Evolutionary conservation across 208 protist genomes (phyloP).

Genomic region (Perkinsela sp.): DNA sequence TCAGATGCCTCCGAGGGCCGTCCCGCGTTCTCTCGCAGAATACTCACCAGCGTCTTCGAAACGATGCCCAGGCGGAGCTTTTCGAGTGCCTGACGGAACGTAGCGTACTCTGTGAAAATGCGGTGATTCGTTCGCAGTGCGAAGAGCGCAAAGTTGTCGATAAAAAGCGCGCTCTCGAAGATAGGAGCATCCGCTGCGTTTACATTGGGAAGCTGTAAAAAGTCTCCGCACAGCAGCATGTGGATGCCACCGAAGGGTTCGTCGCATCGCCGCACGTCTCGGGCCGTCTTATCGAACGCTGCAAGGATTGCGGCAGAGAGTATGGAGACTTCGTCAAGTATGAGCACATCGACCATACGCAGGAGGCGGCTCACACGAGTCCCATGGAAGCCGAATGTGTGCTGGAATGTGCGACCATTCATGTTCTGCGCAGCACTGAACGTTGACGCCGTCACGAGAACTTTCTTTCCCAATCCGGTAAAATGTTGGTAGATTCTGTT

Average conservation of each 20-base stretch:
- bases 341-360: conserved; percentile 41
- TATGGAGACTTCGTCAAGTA: conserved; percentile 73
- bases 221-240: conserved; percentile 66
- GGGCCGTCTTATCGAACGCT: conserved; percentile 28
- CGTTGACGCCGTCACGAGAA: conserved; percentile 49
- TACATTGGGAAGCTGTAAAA: conserved; percentile 29
- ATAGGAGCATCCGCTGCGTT: conserved; percentile 23
- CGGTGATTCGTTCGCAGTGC: conserved; percentile 31
- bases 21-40: conserved; percentile 15
- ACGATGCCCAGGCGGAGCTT: conserved; percentile 30
- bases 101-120: conserved; percentile 10
- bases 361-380: conserved; percentile 33
- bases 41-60: conserved; percentile 21
- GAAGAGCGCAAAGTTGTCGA: conserved; percentile 33
- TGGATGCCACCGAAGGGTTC: conserved; percentile 65
- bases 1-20: not conserved
- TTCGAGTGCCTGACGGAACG: conserved; percentile 27
- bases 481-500: conserved; percentile 37
- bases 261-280: conserved; percentile 29
- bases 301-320: conserved; percentile 43
- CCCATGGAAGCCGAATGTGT: conserved; percentile 37
- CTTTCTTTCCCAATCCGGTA: conserved; percentile 16
- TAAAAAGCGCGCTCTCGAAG: conserved; percentile 29
- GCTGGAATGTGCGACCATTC: conserved; percentile 49
- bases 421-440: conserved; percentile 40